phyloP scores from a whole-genome alignment of 2,329 filamentous ascomycete species.

The Pseudogymnoascus pannorum region DNA sequence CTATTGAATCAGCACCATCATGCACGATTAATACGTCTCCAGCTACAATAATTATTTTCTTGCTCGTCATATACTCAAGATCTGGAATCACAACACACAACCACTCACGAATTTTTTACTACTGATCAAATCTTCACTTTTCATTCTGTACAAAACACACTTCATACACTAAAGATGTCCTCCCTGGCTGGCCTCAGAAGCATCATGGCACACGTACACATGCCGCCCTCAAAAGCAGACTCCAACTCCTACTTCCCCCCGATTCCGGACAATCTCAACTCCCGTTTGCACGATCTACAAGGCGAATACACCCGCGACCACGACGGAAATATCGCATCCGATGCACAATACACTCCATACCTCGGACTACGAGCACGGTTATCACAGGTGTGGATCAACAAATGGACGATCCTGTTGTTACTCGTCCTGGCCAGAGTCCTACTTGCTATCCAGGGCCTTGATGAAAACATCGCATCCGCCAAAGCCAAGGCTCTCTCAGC shows the following conservation, averaged over 20 bases:
- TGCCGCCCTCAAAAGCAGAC: constrained; percentile 26
- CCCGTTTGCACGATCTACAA: constrained; percentile 25
- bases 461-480: constrained; percentile 68
- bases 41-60: background rate
- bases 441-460: constrained; percentile 64
- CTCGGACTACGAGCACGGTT: constrained; percentile 81
- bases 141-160: constrained; percentile 1
- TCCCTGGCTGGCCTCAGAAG: constrained; percentile 26
- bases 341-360: constrained; percentile 77
- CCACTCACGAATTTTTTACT: constrained; percentile 10
- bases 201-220: constrained; percentile 26
- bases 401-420: constrained; percentile 86
- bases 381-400: constrained; percentile 95
- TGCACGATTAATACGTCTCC: background rate
- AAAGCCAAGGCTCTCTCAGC: constrained; percentile 77
- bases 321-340: constrained; percentile 40
- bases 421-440: constrained; percentile 78
- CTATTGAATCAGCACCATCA: background rate
- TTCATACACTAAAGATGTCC: constrained; percentile 26
- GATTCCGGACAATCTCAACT: constrained; percentile 31
- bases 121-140: constrained; percentile 9
- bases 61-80: background rate
- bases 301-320: constrained; percentile 17
- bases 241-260: constrained; percentile 25
- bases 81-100: constrained; percentile 5